Base-by-base conservation (phyloP, 2,329 filamentous ascomycete species). In the Ceratocystiopsis sp. region DNA sequence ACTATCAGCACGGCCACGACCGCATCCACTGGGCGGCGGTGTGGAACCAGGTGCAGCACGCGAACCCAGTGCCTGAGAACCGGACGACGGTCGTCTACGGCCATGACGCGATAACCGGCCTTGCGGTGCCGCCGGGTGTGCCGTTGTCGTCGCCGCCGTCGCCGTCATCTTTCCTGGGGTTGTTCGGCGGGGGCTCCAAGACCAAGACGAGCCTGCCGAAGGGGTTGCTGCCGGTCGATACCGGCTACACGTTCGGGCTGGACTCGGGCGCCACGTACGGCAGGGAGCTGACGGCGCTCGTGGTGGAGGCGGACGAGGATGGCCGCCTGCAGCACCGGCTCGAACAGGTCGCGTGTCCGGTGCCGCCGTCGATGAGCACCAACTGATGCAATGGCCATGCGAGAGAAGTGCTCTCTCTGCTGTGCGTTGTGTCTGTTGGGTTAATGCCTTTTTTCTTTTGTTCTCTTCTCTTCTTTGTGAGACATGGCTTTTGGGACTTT, bases 181-280 rank as follows among this genome's bases (percentile, higher is more conserved):
- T 44, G 25, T 44, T 46, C 8, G 34, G 43, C 21, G 40, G 38
- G 19, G 33, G 41, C 19, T 29, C 17, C 25, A 21, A 29, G n/a
- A 39, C 41, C 41, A 55, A 53, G 32, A 51, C 66, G 46, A 53
- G 33, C 29, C 43, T 46, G 21, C 25, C 46, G 13, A 29, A 29
- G 25, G 25, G 25, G 7, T 29, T 29, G 25, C 25, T 29, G 25
- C 25, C 25, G 25, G 46, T 42, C 33, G 49, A 53, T 38, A 51
- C 52, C 60, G 80, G 16, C 59, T 93, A 84, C 59, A 83, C 80
- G 4, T 84, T 86, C 54, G 91, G 91, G 0, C 65, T 96, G 39
- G 91, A 96, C 59, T 83, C 81, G 0, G 80, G 78, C 0, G 96
- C 91, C 57, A 76, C 84, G 3, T 73, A 72, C 48, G 87, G 86